Base-by-base conservation (phyloP, 176 grass and related monocot species). In the Oryza meyeriana region DNA sequence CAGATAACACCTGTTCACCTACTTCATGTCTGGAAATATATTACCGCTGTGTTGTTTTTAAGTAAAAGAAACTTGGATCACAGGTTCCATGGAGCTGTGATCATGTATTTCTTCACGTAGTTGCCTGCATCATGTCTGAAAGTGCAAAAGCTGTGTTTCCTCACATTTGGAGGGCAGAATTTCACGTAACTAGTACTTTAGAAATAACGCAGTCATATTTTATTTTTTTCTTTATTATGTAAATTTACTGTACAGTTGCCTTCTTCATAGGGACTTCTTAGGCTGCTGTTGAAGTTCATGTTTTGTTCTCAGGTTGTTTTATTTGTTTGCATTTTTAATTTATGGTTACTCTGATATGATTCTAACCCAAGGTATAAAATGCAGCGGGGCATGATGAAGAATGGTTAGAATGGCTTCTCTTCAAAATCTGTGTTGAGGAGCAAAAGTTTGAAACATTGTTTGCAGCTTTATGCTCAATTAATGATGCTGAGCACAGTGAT, bases 351-450 rank as follows among this genome's bases (percentile, higher is more conserved):
- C 38, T 31, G 10, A 58, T 64, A 25, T 69, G 69, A 70, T 14
- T 33, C 47, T 87, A 74, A 65, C 78, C 41, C 33, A 20, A 69
- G 70, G 75, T 55, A 22, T 82, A 29, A 69, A 82, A 81, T 86
- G 78, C 85, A 98, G 96, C 59, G 86, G 93, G 66, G n/a, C 86
- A 90, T 79, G 84, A 91, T 80, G 96, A 93, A 81, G 92, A 93
- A 63, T 98, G 96, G 96, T 41, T 98, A 48, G 90, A 93, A 47
- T 98, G 93, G 96, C 87, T 98, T 81, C 77, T 98, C 22, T 87
- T 93, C 82, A 95, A 98, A 90, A 81, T 88, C 76, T 98, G 87
- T 83, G 87, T 90, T 52, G 96, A 95, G 65, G 90, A 87, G 45
- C 67, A 82, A 82, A 93, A 84, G 63, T 93, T 93, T 59, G 48